These are phyloP conservation scores for Aspergillus bertholletiae DNA, from an alignment of 495 filamentous ascomycete genomes.

Conservation along the genomic window DNA sequence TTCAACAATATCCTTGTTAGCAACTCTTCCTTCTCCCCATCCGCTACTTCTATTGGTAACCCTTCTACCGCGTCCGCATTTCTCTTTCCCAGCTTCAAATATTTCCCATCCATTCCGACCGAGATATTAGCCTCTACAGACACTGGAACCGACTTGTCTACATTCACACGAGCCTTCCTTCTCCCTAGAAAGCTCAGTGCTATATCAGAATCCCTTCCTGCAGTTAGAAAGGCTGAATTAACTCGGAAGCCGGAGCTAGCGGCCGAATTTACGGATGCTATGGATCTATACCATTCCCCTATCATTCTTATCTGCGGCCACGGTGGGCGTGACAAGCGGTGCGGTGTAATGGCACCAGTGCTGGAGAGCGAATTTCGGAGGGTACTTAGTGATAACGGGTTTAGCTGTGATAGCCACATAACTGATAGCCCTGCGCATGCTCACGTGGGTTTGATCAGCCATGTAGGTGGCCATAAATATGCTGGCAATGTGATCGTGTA, in stretches of 20 bases:
- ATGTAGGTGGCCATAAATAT: constrained; percentile 90
- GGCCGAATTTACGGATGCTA: constrained; percentile 30
- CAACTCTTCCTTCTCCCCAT: constrained; percentile 61
- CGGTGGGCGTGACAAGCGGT: constrained; percentile 71
- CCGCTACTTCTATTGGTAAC: constrained; percentile 33
- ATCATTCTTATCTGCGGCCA: constrained; percentile 85
- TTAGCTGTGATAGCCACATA: constrained; percentile 11
- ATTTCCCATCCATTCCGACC: constrained; percentile 63
- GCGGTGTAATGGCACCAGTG: constrained; percentile 73
- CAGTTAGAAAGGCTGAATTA: constrained; percentile 24
- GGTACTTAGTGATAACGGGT: constrained; percentile 37
- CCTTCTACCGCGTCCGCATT: constrained; percentile 57
- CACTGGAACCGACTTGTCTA: constrained; percentile 20
- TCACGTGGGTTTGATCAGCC: constrained; percentile 73
- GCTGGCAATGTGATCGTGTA: constrained; percentile 94
- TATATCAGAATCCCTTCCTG: constrained; percentile 50
- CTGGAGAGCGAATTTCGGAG: constrained; percentile 64
- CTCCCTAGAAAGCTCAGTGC: constrained; percentile 57
- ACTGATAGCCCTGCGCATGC: constrained; percentile 37
- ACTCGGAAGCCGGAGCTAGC: constrained; percentile 29
- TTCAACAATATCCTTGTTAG: constrained; percentile 72
- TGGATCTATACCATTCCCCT: constrained; percentile 60
- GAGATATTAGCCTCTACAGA: constrained; percentile 8
- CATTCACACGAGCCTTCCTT: constrained; percentile 38
- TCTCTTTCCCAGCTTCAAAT: constrained; percentile 76